Evolutionary conservation across 2,329 filamentous ascomycete genomes (phyloP), one percentile per base, ranked within the genome.

Genomic region (Pseudogymnoascus sp.): DNA sequence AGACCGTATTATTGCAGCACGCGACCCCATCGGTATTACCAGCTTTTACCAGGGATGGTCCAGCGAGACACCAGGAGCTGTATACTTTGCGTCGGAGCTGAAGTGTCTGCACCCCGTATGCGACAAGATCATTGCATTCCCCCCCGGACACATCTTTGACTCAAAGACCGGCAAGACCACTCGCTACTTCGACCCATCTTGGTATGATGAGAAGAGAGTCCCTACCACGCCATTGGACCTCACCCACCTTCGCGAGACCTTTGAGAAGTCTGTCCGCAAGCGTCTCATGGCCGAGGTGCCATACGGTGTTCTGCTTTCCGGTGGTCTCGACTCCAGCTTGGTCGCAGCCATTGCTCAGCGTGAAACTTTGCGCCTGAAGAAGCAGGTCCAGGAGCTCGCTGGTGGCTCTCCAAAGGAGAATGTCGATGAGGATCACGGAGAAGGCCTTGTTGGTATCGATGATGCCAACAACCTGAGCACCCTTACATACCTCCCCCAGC

Each of bases 231-330:
- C 93, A 0, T 79, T 96, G 64, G 90, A 97, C 78, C 86, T 92
- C 74, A 95, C 89, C 80, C 74, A 85, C 61, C 83, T 99, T 69
- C 86, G 94, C 68, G 84, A 88, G 73, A 87, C 88, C 1, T 82
- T 99, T 64, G 94, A 97, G 81, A 90, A 87, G 76, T 87, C 94
- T 9, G 94, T 99, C 63, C 86, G 93, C 72, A 99, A 99, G 81
- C 88, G 94, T 68, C 82, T 99, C 74, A 99, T 99, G 94, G 94
- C 94, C 21, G 94, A 99, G 78, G 94, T 99, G 36, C 94, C 94
- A 13, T 99, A 97, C 74, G 94, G 94, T 76, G 94, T 99, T 21
- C 80, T 99, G 63, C 82, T 99, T 59, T 99, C 94, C 60, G 94
- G 94, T 72, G 94, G 94, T 70, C 83, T 99, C 60, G 94, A 99